Percentiles rank a stretch among this genome's conserved stretches.
Conservation (phyloP, 106 monocot species). For the Hemerocallis citrina region DNA sequence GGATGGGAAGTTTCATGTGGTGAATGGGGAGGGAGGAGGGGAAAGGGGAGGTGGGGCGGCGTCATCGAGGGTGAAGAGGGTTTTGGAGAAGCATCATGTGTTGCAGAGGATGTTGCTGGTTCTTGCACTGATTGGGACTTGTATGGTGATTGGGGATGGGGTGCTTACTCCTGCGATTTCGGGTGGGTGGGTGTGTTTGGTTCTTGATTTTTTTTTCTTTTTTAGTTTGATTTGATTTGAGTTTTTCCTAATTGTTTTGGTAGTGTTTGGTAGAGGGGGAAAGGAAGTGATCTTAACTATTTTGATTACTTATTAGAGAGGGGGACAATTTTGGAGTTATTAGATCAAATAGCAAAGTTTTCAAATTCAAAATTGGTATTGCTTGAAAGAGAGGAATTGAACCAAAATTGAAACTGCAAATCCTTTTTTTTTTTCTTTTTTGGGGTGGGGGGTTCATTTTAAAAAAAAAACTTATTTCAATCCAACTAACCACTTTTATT, state of each 20-base stretch:
- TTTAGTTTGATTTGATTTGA: neutral
- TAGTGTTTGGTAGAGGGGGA: neutral
- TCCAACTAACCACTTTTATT: neutral
- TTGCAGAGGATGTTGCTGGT: slow-evolving; percentile 56
- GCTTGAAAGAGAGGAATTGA: neutral
- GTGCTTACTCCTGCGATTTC: slow-evolving; percentile 88
- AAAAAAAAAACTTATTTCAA: too few relatives aligned
- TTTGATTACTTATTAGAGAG: neutral
- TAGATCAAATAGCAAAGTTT: too few relatives aligned
- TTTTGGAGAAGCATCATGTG: slow-evolving; percentile 61
- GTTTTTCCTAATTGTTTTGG: neutral
- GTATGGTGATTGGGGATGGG: slow-evolving; percentile 96
- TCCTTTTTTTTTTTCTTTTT: neutral
- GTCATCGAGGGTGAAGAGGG: slow-evolving; percentile 21
- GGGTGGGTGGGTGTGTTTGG: slow-evolving; percentile 24
- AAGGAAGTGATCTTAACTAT: neutral
- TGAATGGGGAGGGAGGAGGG: neutral
- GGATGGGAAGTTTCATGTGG: neutral
- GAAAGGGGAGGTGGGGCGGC: neutral
- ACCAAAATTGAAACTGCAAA: neutral
- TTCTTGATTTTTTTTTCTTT: neutral
- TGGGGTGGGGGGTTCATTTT: too few relatives aligned
- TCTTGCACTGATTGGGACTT: slow-evolving; percentile 67
- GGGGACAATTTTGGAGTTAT: too few relatives aligned
- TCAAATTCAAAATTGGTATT: neutral